Evolutionary conservation across 2,329 filamentous ascomycete genomes (phyloP).

Genomic region (Dothiorella sarmentorum): DNA sequence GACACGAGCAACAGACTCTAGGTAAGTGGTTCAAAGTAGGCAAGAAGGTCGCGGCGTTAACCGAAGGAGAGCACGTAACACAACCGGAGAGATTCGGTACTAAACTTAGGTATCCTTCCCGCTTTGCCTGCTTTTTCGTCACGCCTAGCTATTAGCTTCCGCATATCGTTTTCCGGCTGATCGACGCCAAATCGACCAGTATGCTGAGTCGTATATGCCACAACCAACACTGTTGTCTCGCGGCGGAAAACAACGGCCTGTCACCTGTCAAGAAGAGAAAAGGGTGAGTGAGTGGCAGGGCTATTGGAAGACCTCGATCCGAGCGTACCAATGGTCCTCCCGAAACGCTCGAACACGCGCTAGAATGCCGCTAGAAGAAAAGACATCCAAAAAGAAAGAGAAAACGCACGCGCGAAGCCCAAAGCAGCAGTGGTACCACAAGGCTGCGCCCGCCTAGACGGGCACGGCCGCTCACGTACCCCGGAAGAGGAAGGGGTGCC

Average conservation of each 20-base stretch:
- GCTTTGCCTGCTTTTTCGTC: not conserved
- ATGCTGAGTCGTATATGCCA: not conserved
- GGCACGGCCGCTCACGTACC: not conserved
- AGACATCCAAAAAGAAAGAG: not conserved
- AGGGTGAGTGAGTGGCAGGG: no score
- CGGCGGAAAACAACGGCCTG: not conserved
- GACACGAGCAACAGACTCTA: no score
- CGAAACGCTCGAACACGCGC: not conserved
- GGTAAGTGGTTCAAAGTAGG: no score
- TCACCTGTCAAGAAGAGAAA: no score
- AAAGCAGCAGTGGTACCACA: no score
- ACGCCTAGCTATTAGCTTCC: constrained; percentile 1
- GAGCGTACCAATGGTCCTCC: not conserved
- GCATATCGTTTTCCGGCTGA: constrained; percentile 12
- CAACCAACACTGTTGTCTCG: not conserved
- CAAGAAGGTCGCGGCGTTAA: no score
- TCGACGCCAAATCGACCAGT: not conserved
- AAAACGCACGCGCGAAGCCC: not conserved
- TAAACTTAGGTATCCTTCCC: no score
- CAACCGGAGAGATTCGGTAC: no score
- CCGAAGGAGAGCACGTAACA: no score
- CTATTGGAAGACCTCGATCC: no score
- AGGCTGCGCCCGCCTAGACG: no score
- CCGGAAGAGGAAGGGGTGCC: not conserved
- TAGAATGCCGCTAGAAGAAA: constrained; percentile 5